Conservation (phyloP, 169 alveolate genomes). For the Plasmodium vinckei region DNA sequence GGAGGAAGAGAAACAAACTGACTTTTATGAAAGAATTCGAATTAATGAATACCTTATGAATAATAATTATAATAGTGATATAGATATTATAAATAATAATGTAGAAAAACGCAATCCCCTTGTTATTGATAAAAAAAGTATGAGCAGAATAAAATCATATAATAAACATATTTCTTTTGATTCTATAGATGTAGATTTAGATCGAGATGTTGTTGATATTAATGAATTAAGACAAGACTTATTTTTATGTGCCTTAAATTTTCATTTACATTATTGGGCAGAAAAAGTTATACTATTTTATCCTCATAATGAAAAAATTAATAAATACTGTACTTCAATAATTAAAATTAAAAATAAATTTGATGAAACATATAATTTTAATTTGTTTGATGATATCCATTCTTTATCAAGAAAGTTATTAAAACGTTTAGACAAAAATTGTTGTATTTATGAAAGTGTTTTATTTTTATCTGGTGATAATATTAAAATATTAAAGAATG, state of each 20-base stretch:
- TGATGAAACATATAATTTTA: constrained; percentile 70
- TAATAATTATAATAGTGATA: background rate
- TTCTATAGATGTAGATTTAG: constrained; percentile 58
- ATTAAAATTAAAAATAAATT: constrained; percentile 54
- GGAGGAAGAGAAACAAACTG: background rate
- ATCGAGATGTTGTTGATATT: constrained; percentile 49
- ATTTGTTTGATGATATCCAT: constrained; percentile 51
- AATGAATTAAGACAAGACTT: constrained; percentile 41
- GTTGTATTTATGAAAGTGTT: constrained; percentile 74
- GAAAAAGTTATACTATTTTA: constrained; percentile 73
- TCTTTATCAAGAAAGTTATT: constrained; percentile 34
- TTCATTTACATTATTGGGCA: constrained; percentile 72
- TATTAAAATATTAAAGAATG: constrained; percentile 47
- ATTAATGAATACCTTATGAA: background rate
- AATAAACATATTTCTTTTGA: constrained; percentile 57
- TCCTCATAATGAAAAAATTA: constrained; percentile 70
- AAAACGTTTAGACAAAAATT: constrained; percentile 47
- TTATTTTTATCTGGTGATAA: constrained; percentile 61
- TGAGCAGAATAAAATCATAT: constrained; percentile 34
- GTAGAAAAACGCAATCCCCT: background rate
- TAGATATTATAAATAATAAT: background rate
- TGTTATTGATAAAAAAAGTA: constrained; percentile 34
- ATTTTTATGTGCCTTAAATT: constrained; percentile 71
- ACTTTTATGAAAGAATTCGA: background rate
- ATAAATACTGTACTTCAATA: constrained; percentile 41